Percentiles rank a stretch among this genome's conserved stretches.
phyloP scores from a whole-genome alignment of 305 asterid species.

The Salvia sclarea region DNA sequence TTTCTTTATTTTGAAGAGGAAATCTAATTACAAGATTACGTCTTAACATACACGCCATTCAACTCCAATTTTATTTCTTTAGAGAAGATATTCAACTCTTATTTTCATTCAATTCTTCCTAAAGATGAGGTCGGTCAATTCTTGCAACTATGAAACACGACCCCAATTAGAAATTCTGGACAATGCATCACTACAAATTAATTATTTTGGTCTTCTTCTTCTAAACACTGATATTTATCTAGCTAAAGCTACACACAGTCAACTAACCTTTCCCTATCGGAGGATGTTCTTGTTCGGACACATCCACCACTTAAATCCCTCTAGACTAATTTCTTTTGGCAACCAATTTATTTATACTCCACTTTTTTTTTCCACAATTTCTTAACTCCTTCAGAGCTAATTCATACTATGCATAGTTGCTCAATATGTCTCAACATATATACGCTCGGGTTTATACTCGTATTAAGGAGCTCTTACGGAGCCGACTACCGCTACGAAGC shows the following conservation, averaged over 20 bases:
- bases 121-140: slow-evolving; percentile 34
- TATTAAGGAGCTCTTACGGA: slow-evolving; percentile 25
- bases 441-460: slow-evolving; percentile 31
- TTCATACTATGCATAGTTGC: slow-evolving; percentile 14
- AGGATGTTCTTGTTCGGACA: neutral
- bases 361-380: neutral
- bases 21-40: slow-evolving; percentile 11
- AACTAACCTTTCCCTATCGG: slow-evolving; percentile 24
- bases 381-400: slow-evolving; percentile 25
- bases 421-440: slow-evolving; percentile 23
- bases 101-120: neutral
- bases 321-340: neutral
- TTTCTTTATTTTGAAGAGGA: neutral
- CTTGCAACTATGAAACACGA: slow-evolving; percentile 33
- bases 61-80: neutral
- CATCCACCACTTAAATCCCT: neutral
- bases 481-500: slow-evolving; percentile 41
- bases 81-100: neutral
- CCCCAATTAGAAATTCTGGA: neutral
- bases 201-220: neutral
- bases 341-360: neutral
- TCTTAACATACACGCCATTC: slow-evolving; percentile 9
- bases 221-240: too few relatives aligned
- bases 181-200: too few relatives aligned
- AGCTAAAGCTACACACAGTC: neutral